Conservation (phyloP, 1,284 basidiomycete genomes). For the Rhodotorula sp. region DNA sequence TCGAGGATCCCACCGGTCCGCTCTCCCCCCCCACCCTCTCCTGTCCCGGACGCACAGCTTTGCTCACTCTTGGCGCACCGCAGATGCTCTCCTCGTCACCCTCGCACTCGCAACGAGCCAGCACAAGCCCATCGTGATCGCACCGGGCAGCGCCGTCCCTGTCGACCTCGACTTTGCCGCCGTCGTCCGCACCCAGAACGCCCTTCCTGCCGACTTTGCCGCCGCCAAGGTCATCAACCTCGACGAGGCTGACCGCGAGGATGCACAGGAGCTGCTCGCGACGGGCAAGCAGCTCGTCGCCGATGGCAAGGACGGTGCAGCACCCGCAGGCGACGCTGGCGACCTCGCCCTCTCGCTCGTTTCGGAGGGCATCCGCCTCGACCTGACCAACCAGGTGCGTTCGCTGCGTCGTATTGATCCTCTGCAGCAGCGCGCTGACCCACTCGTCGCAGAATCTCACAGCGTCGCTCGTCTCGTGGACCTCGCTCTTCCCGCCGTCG, state of each 20-base stretch:
- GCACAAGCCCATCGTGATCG: conserved; percentile 22
- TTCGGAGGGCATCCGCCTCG: conserved; percentile 28
- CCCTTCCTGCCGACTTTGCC: background rate
- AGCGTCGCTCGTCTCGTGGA: conserved; percentile 36
- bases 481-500: conserved; percentile 34
- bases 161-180: conserved; percentile 10
- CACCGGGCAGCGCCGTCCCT: conserved; percentile 23
- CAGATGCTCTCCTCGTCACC: conserved; percentile 39
- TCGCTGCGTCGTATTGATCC: too few relatives aligned
- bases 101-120: conserved; percentile 33
- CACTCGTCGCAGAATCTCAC: conserved; percentile 31
- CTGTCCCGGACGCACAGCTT: background rate
- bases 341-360: conserved; percentile 30
- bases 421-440: background rate
- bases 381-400: conserved; percentile 31
- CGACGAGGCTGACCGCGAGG: conserved; percentile 8
- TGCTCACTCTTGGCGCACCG: background rate
- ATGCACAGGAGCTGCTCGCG: conserved; percentile 25
- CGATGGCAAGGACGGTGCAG: background rate
- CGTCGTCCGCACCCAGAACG: conserved; percentile 7
- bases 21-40: background rate
- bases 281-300: conserved; percentile 6
- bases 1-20: conserved; percentile 35
- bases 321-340: conserved; percentile 5
- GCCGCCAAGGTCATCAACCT: conserved; percentile 13